A percentile compares a stretch with the other conserved stretches of the same genome.
phyloP scores from a whole-genome alignment of 23 red algal species.

The Pyropia yezoensis region DNA sequence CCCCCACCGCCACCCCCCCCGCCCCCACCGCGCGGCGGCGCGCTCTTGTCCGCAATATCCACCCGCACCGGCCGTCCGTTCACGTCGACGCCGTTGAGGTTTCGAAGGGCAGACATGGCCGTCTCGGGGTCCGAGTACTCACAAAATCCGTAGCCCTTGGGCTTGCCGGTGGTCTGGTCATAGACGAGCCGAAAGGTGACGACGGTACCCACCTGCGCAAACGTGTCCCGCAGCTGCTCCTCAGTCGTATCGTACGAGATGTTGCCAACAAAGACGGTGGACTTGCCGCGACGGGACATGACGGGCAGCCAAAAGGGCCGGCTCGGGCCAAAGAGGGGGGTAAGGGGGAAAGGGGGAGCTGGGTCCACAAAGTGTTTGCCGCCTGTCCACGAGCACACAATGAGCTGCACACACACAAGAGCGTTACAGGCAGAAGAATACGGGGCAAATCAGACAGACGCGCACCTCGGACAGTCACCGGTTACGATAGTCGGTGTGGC shows the following conservation, averaged over 20 bases:
- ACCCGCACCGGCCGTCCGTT: conserved; percentile 73
- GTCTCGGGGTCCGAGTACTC: conserved; percentile 96
- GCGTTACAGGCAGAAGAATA: too few relatives aligned
- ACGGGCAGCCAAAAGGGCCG: too few relatives aligned
- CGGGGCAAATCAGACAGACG: too few relatives aligned
- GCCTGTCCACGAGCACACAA: too few relatives aligned
- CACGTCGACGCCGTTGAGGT: conserved; percentile 78
- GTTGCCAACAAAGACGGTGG: conserved; percentile 86
- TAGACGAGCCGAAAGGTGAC: conserved; percentile 81
- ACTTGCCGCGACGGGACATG: background rate
- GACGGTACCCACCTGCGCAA: conserved; percentile 81
- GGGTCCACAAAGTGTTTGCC: too few relatives aligned
- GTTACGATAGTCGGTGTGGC: too few relatives aligned
- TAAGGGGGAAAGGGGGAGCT: too few relatives aligned
- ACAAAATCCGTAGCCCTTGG: conserved; percentile 94
- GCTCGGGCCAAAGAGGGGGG: too few relatives aligned
- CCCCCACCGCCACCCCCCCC: too few relatives aligned
- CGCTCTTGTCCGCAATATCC: conserved; percentile 33
- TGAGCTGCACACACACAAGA: too few relatives aligned
- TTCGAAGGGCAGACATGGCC: conserved; percentile 79
- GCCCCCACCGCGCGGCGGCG: too few relatives aligned
- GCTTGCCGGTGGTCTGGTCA: conserved; percentile 83
- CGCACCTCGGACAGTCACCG: too few relatives aligned
- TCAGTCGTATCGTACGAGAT: conserved; percentile 89
- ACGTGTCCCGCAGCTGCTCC: conserved; percentile 79